Conservation (phyloP, 2,329 filamentous ascomycete genomes). For the Myriosclerotinia scirpicola region DNA sequence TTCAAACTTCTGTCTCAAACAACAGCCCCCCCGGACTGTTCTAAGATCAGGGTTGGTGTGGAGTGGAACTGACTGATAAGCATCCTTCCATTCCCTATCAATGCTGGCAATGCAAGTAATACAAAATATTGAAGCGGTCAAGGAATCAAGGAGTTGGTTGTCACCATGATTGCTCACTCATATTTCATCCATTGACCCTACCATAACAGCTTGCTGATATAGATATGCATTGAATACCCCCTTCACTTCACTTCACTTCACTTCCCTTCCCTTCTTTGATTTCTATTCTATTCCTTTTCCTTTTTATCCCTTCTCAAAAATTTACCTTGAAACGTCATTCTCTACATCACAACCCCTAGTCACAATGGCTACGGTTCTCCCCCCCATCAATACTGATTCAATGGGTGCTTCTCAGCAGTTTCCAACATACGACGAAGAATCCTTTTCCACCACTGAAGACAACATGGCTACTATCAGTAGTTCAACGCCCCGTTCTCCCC, state of each 20-base stretch:
- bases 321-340: not conserved
- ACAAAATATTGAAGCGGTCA: conserved; percentile 18
- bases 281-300: conserved; percentile 1
- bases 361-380: conserved; percentile 22
- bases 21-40: conserved; percentile 5
- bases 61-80: conserved; percentile 20
- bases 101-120: conserved; percentile 21
- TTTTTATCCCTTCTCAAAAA: not conserved
- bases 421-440: conserved; percentile 26
- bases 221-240: conserved; percentile 2
- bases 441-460: conserved; percentile 22
- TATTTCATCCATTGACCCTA: not conserved
- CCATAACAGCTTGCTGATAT: conserved; percentile 1
- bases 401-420: conserved; percentile 21
- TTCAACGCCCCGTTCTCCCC: conserved; percentile 23
- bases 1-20: conserved; percentile 15
- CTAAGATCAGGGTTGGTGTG: conserved; percentile 6
- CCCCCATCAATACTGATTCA: conserved; percentile 23
- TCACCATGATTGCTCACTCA: conserved; percentile 11
- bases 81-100: not conserved
- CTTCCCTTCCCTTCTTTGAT: not conserved
- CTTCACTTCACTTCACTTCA: not conserved
- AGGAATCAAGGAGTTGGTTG: conserved; percentile 19
- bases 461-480: conserved; percentile 32
- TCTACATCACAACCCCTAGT: conserved; percentile 10